phyloP scores from a whole-genome alignment of 176 grass and related monocot genomes.

The Canna indica region DNA sequence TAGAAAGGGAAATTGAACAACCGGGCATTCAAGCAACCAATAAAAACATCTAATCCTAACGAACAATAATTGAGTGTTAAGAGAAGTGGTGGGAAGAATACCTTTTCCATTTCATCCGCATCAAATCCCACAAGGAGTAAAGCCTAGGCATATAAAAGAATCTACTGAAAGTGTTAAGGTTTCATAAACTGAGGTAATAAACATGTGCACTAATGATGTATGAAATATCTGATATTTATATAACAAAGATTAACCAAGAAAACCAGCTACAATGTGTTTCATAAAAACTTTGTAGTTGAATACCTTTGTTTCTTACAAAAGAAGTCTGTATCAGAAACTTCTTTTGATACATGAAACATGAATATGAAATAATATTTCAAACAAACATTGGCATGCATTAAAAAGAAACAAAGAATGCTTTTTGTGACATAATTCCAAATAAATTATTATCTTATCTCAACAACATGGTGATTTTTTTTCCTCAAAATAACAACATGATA shows the following conservation, averaged over 20 bases:
- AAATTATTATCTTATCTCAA: neutral
- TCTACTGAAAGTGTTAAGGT: neutral
- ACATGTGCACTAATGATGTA: neutral
- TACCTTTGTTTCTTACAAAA: neutral
- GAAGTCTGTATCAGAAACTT: neutral
- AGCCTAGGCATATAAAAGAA: constrained; percentile 35
- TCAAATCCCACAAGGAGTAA: constrained; percentile 74
- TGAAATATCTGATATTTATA: neutral
- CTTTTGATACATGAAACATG: neutral
- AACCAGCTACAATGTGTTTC: neutral
- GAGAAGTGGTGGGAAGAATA: constrained; percentile 14
- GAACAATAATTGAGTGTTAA: neutral
- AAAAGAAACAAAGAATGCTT: neutral
- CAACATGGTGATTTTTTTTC: no score
- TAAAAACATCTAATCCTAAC: neutral
- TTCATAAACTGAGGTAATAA: neutral
- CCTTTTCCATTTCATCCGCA: constrained; percentile 59
- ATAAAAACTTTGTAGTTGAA: neutral
- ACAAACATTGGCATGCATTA: neutral
- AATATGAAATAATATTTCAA: neutral
- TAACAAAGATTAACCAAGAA: neutral
- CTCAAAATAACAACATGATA: no score
- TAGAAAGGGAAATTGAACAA: no score
- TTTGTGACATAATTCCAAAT: neutral
- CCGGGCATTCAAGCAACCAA: no score